Percentiles rank a stretch among this genome's conserved stretches.
These are phyloP conservation scores for Colletotrichum falcatum DNA, from an alignment of 2,329 filamentous ascomycete genomes.

Conservation along the genomic window DNA sequence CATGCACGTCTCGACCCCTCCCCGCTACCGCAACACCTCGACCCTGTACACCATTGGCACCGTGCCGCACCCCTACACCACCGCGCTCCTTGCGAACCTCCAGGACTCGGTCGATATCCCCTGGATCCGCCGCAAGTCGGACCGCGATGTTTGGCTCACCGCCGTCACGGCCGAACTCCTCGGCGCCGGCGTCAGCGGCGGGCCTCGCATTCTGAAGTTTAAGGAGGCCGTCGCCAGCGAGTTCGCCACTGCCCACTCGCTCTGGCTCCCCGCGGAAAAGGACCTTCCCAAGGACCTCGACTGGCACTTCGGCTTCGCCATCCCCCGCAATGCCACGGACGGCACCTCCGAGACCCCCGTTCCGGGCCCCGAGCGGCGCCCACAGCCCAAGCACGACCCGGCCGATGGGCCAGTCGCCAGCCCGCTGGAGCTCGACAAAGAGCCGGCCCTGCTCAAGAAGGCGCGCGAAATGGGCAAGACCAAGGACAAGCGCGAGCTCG, in stretches of 20 bases:
- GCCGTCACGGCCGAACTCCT: conserved; percentile 78
- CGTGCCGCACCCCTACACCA: conserved; percentile 92
- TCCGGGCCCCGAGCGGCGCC: conserved; percentile 67
- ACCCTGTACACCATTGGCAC: conserved; percentile 84
- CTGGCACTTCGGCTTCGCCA: conserved; percentile 89
- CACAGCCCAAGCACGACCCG: conserved; percentile 61
- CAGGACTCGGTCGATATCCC: conserved; percentile 70
- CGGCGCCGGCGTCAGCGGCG: conserved; percentile 70
- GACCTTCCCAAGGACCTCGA: conserved; percentile 78
- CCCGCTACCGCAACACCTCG: conserved; percentile 78
- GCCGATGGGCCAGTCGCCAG: conserved; percentile 63
- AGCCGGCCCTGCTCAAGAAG: conserved; percentile 64
- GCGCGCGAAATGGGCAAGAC: conserved; percentile 60
- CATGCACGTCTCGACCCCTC: conserved; percentile 75
- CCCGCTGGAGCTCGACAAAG: conserved; percentile 64
- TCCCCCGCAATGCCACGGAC: conserved; percentile 70
- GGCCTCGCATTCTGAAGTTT: conserved; percentile 76
- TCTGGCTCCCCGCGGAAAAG: conserved; percentile 85
- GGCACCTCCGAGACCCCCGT: conserved; percentile 68
- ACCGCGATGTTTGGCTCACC: conserved; percentile 83
- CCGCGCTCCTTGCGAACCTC: conserved; percentile 74
- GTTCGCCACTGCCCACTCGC: conserved; percentile 69
- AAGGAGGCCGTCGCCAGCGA: conserved; percentile 85
- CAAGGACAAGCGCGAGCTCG: conserved; percentile 57
- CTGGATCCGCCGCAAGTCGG: conserved; percentile 75